Evolutionary conservation across 352 stramenopile genomes (phyloP), one percentile per base, ranked within the genome.

Genomic region (Phytopythium vexans): DNA sequence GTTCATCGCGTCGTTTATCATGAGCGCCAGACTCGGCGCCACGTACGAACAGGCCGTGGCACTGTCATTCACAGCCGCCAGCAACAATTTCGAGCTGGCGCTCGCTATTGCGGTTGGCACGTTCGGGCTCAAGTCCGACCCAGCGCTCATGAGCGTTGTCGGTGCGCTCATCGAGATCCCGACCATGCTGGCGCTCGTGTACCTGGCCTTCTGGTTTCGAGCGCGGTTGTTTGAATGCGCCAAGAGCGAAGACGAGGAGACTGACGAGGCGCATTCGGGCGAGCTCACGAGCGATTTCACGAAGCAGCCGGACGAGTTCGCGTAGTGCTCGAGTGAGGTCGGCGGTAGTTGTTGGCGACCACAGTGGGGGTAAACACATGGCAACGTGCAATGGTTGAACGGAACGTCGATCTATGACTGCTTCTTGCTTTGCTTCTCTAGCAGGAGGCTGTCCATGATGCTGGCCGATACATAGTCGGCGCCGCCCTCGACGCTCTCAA

Each of bases 381-480:
- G 11, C 4, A 10, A 12, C 21, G 21, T 27, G 21, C 1, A 27
- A 27, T 27, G 21, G 21, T 27, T 27, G 21, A 27, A 27, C 2
- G 21, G 21, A 27, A 27, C 21, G 21, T 27, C 21, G 21, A 43
- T 2, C 11, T 8, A 43, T 43, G 12, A 43, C 39, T 12, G 11
- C 36, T 53, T 53, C 36, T 44, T 45, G 12, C 1, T 1, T 8
- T 66, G 48, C 51, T 69, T 49, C 34, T 88, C 65, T 4, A 92
- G 66, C 37, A 92, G 52, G 36, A 92, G 57, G 41, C 77, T 92
- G 60, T 89, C 82, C 56, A 92, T 80, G 41, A 92, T 87, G 47
- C 79, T 90, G 8, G 82, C 70, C 3, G 82, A 78, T n/a, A 92
- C 77, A 53, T 92, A 92, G 68, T 92, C 82, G 3, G 82, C 82